phyloP scores from a whole-genome alignment of 139 green algal genomes.

The Bryopsis sp. region DNA sequence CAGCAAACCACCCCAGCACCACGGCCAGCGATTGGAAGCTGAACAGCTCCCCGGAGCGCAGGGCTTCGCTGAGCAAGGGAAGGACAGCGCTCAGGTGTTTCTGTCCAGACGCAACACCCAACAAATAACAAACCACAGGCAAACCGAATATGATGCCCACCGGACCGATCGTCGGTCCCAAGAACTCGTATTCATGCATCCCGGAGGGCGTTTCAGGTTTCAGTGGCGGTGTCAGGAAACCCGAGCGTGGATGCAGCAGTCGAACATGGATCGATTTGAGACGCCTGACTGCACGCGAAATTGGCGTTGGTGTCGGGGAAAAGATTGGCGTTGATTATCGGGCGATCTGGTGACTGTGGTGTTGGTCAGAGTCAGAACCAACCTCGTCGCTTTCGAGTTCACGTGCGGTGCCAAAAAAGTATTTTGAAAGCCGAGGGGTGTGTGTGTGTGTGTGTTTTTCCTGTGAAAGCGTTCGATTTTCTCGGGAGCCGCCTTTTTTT shows the following conservation, averaged over 20 bases:
- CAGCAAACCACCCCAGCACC: constrained; percentile 49
- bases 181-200: constrained; percentile 54
- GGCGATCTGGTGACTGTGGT: no score
- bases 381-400: no score
- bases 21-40: constrained; percentile 40
- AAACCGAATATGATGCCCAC: constrained; percentile 47
- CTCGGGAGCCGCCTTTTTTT: neutral
- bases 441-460: neutral
- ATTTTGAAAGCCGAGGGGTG: neutral
- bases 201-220: no score
- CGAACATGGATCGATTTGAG: no score
- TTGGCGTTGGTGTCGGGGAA: no score
- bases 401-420: no score
- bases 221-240: no score
- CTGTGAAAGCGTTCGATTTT: neutral
- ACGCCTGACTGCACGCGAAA: no score
- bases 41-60: constrained; percentile 30
- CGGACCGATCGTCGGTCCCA: constrained; percentile 52
- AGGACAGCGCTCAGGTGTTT: constrained; percentile 21
- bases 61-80: neutral
- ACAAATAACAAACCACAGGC: constrained; percentile 43
- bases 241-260: no score
- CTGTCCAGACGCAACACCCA: constrained; percentile 33
- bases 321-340: no score
- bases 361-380: no score